Evolutionary conservation across 2,329 filamentous ascomycete genomes (phyloP), one percentile per base, ranked within the genome.

Genomic region (Penicillium sp.): DNA sequence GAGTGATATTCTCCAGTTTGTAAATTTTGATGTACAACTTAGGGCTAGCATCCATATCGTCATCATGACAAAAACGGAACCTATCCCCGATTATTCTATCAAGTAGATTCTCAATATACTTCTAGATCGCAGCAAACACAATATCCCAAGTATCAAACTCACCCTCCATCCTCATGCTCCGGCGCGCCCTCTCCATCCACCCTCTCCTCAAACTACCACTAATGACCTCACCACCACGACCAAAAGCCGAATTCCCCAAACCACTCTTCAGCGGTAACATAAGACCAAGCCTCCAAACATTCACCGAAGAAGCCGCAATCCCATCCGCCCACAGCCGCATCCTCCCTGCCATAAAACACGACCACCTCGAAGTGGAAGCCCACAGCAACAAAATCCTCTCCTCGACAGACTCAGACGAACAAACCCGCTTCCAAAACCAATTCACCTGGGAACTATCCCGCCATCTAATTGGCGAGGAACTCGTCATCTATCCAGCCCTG

Each of bases 1-100:
- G 9, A 23, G 10, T 50, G 77, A 79, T 0, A 89, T 93, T 63
- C 78, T 94, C 9, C 81, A 93, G 0, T 81, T 85, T 7, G 84
- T 94, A 9, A 85, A 93, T 74, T 89, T 92, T 69, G 13, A 37
- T 31, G 21, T 35, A 35, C 27, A 21, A 50, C 8, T 51, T 45
- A 55, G 53, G 52, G 58, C 56, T 52, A 43, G 17, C 15, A 33
- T 21, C n/a, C 2, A 57, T 51, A 56, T 52, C 50, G 63, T 63
- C 41, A 63, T 59, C 37, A 62, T 63, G 60, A 59, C 54, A 56
- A 31, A 29, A 42, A 21, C 52, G 57, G 62, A 47, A 62, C 2
- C 40, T 3, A 42, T 3, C 10, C 9, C 62, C 62, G 60, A 12
- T 2, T 25, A 21, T 25, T 40, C 10, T 35, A 23, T 27, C 6